Evolutionary conservation across 305 asterid genomes (phyloP).

Genomic region (Fraxinus albicans): DNA sequence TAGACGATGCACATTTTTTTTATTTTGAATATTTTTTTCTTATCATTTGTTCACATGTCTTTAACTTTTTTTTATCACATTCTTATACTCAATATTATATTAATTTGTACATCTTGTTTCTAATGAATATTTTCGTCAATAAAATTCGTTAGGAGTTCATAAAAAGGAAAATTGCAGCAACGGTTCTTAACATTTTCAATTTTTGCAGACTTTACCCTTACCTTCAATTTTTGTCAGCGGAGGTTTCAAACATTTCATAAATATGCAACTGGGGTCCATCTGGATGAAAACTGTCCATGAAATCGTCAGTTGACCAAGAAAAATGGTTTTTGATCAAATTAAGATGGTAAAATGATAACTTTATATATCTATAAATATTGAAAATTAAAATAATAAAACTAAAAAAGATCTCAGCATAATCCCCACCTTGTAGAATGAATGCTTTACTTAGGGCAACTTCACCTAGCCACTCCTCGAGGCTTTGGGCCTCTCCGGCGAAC

Average conservation of each 20-base stretch:
- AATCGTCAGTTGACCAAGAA: neutral
- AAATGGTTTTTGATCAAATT: neutral
- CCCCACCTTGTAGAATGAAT: constrained; percentile 72
- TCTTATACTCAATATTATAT: neutral
- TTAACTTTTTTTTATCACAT: neutral
- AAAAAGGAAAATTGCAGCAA: neutral
- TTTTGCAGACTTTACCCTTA: neutral
- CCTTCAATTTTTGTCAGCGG: neutral
- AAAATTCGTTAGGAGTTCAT: neutral
- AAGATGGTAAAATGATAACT: neutral
- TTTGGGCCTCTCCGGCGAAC: constrained; percentile 70
- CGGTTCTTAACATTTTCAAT: neutral
- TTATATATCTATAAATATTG: neutral
- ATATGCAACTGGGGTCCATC: neutral
- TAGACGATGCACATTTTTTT: neutral
- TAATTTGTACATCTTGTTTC: neutral
- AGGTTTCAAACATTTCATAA: neutral
- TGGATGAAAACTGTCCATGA: neutral
- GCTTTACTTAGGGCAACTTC: constrained; percentile 78
- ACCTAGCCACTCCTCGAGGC: constrained; percentile 59
- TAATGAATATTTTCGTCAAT: no score
- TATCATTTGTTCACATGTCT: no score
- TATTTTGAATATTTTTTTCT: no score
- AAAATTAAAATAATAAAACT: no score
- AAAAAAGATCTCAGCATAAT: constrained; percentile 72